Evolutionary conservation across 1,284 basidiomycete genomes (phyloP), one percentile per base, ranked within the genome.

Genomic region (Hemileia vastatrix): DNA sequence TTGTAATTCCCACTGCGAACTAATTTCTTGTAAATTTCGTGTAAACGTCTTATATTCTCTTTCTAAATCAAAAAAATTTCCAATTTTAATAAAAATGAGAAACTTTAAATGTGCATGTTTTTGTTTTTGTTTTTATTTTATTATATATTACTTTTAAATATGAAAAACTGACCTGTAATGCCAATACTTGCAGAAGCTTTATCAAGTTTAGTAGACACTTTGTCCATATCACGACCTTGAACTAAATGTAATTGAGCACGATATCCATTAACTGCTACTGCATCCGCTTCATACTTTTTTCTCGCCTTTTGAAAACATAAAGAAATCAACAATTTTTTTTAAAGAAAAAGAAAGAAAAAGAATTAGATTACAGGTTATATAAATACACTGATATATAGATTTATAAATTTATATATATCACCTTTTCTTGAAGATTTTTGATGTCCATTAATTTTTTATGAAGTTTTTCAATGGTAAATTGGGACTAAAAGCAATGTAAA

Each of bases 161-260:
- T n/a, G n/a, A 27, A 11, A 44, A n/a, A 19, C 47, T 49, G 13
- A 77, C 94, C 90, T 75, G 95, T 95, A 9, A 82, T 81, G 62
- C 85, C 85, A 3, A 98, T 90, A 1, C 90, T 93, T 76, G 88
- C 85, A 68, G 91, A 85, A 0, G 90, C 90, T 52, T 87, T 84
- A 70, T 95, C 91, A 31, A 97, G 82, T 78, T 93, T 95, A 65
- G 83, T 72, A 54, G 86, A 83, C 45, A 95, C 84, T 78, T 90
- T 93, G 70, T 99, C 94, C 43, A 95, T 80, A 67, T 97, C 94
- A 68, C 85, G 86, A 31, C 94, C 95, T 77, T 98, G 95, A 19
- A 92, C 86, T 11, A 98, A 82, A 6, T 88, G 88, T 57, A 86
- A 84, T 77, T 96, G 92, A 1, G 94, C 94, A 3, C 91, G 93